Percentiles rank a stretch among this genome's conserved stretches.
Conservation (phyloP, 805 yeast genomes). For the Candida ovalis region DNA sequence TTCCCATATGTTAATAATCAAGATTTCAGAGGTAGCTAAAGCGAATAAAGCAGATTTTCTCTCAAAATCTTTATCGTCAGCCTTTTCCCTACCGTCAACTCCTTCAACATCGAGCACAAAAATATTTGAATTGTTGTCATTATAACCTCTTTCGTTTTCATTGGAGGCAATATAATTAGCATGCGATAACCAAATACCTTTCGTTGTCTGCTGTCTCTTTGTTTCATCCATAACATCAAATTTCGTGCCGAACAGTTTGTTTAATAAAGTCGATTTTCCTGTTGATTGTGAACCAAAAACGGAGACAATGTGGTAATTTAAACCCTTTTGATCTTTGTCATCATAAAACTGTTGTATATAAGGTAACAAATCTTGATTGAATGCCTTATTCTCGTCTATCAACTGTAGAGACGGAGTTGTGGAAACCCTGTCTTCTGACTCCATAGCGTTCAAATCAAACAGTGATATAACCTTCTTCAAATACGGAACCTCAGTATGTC, state of each 20-base stretch:
- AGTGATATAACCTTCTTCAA: not conserved
- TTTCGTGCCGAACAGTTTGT: conserved; percentile 76
- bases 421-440: not conserved
- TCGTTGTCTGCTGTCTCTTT: conserved; percentile 84
- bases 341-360: conserved; percentile 30
- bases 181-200: conserved; percentile 75
- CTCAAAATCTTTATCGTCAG: conserved; percentile 98
- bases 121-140: conserved; percentile 34
- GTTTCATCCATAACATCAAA: conserved; percentile 93
- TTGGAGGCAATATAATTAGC: conserved; percentile 39
- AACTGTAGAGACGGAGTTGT: conserved; percentile 48
- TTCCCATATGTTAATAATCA: conserved; percentile 95
- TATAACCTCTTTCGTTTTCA: conserved; percentile 8
- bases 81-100: conserved; percentile 96
- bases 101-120: conserved; percentile 98
- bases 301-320: conserved; percentile 83
- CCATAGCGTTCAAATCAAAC: not conserved
- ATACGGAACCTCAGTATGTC: not conserved
- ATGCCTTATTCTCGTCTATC: conserved; percentile 56
- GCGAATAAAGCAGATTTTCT: conserved; percentile 96
- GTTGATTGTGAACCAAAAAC: conserved; percentile 98
- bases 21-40: conserved; percentile 81
- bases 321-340: conserved; percentile 44
- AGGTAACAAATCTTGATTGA: conserved; percentile 35
- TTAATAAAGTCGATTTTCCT: conserved; percentile 90